Percentiles rank a stretch among this genome's conserved stretches.
Evolutionary conservation across 805 yeast genomes (phyloP).

Genomic region (Ogataea minuta): DNA sequence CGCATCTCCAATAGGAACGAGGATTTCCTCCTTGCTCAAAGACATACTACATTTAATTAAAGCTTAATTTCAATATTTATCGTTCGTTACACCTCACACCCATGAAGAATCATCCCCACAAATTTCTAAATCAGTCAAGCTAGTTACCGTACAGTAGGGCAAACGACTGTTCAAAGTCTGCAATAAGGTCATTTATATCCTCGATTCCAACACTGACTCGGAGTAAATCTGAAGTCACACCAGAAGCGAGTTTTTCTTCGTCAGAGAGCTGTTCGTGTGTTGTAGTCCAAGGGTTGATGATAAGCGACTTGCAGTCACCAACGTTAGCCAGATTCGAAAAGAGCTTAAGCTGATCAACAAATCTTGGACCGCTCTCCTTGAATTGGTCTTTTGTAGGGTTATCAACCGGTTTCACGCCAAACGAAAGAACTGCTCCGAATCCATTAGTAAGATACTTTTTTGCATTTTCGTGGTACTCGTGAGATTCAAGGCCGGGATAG

Average conservation of each 20-base stretch:
- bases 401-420: slow-evolving; percentile 76
- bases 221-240: slow-evolving; percentile 85
- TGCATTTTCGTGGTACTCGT: slow-evolving; percentile 75
- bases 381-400: slow-evolving; percentile 54
- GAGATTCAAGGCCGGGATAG: slow-evolving; percentile 83
- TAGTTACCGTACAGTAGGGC: slow-evolving; percentile 45
- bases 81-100: neutral
- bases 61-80: neutral
- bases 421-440: slow-evolving; percentile 84
- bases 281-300: slow-evolving; percentile 93
- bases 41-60: slow-evolving; percentile 1
- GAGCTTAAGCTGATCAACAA: slow-evolving; percentile 78
- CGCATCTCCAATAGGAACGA: slow-evolving; percentile 13
- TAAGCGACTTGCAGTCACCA: slow-evolving; percentile 94
- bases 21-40: slow-evolving; percentile 11
- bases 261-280: slow-evolving; percentile 90
- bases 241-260: slow-evolving; percentile 76
- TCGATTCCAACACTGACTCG: slow-evolving; percentile 92
- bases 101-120: neutral
- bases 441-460: slow-evolving; percentile 79
- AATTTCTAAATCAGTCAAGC: slow-evolving; percentile 3
- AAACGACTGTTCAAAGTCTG: slow-evolving; percentile 85
- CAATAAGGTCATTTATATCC: slow-evolving; percentile 85
- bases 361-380: slow-evolving; percentile 74
- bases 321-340: slow-evolving; percentile 95